Evolutionary conservation across 2,329 filamentous ascomycete species (phyloP).

Genomic region (Xylaria sp.): DNA sequence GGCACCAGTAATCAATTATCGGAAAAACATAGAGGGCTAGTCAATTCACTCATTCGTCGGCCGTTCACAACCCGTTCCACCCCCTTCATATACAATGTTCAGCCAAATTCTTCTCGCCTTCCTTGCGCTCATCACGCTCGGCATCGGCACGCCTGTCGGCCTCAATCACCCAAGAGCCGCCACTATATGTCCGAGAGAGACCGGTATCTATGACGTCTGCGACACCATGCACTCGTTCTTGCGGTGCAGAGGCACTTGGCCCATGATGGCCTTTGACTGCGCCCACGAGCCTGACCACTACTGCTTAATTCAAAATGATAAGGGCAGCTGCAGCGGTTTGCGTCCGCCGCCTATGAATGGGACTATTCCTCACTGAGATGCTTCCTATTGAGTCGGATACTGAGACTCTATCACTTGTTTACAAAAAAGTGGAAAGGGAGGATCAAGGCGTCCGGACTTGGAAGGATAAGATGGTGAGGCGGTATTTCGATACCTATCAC

Average conservation of each 20-base stretch:
- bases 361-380: constrained; percentile 18
- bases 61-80: constrained; percentile 11
- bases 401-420: neutral
- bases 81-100: constrained; percentile 26
- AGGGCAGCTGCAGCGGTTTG: constrained; percentile 34
- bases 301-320: constrained; percentile 35
- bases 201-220: constrained; percentile 39
- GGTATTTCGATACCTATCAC: neutral
- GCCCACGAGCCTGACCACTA: constrained; percentile 27
- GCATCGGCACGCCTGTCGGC: constrained; percentile 28
- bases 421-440: neutral
- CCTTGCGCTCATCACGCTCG: constrained; percentile 28
- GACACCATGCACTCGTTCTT: constrained; percentile 38
- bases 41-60: constrained; percentile 16
- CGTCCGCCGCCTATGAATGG: constrained; percentile 34
- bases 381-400: neutral
- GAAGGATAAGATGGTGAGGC: neutral
- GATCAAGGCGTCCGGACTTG: neutral
- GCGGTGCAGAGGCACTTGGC: constrained; percentile 25
- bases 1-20: constrained; percentile 25
- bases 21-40: constrained; percentile 18
- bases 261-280: constrained; percentile 39
- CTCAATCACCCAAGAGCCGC: constrained; percentile 1
- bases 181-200: constrained; percentile 25
- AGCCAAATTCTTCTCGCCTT: constrained; percentile 23